Percentiles rank a stretch among this genome's conserved stretches.
Conservation (phyloP, 2,329 filamentous ascomycete species). For the Fusarium tricinctum region DNA sequence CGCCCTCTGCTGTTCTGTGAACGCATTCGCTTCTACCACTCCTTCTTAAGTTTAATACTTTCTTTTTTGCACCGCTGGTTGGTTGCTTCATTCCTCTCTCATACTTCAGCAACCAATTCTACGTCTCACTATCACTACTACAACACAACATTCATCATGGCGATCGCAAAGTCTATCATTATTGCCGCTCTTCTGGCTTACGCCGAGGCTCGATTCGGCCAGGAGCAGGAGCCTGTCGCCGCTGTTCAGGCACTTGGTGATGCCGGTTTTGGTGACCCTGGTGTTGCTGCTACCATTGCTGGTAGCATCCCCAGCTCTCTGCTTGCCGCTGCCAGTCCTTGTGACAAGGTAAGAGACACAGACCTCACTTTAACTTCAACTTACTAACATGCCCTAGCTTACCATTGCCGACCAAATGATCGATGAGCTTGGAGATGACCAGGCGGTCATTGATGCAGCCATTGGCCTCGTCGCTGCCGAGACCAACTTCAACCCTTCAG, state of each 20-base stretch:
- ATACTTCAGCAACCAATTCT: constrained; percentile 14
- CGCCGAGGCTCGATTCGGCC: constrained; percentile 70
- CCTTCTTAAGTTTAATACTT: constrained; percentile 32
- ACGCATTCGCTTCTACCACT: constrained; percentile 49
- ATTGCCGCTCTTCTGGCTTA: constrained; percentile 54
- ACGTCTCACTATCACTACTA: constrained; percentile 5
- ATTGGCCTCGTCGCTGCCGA: constrained; percentile 75
- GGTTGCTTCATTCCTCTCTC: constrained; percentile 33
- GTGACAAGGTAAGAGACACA: constrained; percentile 65
- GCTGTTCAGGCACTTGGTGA: constrained; percentile 65
- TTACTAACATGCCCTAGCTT: constrained; percentile 60
- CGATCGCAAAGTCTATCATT: constrained; percentile 36
- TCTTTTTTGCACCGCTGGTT: constrained; percentile 43
- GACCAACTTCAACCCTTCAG: constrained; percentile 81
- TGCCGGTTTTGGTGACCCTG: constrained; percentile 66
- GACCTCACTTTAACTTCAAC: not conserved
- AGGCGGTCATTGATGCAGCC: constrained; percentile 72
- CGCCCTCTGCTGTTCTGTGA: constrained; percentile 49
- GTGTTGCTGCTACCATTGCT: constrained; percentile 73
- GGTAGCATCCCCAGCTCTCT: constrained; percentile 73
- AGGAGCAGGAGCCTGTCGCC: constrained; percentile 71
- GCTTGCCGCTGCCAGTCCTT: constrained; percentile 75
- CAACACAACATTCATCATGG: constrained; percentile 11
- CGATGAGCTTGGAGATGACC: constrained; percentile 69
- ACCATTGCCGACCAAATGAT: constrained; percentile 75